phyloP scores from a whole-genome alignment of 768 basidiomycete genomes.

The Leucocoprinus birnbaumii region DNA sequence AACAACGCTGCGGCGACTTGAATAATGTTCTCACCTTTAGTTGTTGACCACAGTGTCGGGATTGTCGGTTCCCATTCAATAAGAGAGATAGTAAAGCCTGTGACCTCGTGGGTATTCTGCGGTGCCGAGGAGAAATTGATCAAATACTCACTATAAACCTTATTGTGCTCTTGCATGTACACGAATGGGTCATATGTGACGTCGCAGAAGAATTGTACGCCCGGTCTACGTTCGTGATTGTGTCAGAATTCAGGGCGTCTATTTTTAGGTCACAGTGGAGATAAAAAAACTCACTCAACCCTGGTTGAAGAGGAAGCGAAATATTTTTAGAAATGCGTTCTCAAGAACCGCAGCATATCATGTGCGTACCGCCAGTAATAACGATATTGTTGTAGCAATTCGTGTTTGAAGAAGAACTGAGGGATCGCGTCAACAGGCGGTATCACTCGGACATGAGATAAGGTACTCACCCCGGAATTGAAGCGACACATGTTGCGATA shows the following conservation, averaged over 20 bases:
- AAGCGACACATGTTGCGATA: conserved; percentile 97
- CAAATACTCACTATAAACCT: conserved; percentile 36
- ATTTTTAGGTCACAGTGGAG: not conserved
- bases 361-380: conserved; percentile 73
- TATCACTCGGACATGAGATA: not conserved
- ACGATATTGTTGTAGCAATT: conserved; percentile 68
- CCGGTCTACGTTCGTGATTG: conserved; percentile 45
- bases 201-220: conserved; percentile 76
- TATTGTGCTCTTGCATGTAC: conserved; percentile 67
- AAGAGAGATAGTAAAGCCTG: conserved; percentile 78
- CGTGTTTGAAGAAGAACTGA: conserved; percentile 83
- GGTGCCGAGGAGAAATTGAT: not conserved
- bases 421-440: not conserved
- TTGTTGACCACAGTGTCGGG: conserved; percentile 71
- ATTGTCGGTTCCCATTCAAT: conserved; percentile 82
- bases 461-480: conserved; percentile 74
- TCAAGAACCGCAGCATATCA: conserved; percentile 5
- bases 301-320: conserved; percentile 29
- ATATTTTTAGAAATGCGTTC: not conserved
- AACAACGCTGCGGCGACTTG: not conserved
- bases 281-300: conserved; percentile 58
- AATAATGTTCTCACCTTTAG: conserved; percentile 48
- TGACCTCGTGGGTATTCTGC: not conserved
- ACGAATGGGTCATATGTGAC: conserved; percentile 79
- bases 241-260: not conserved